Percentiles rank a stretch among this genome's conserved stretches.
phyloP scores from a whole-genome alignment of 768 basidiomycete genomes.

The Multifurca ochricompacta region DNA sequence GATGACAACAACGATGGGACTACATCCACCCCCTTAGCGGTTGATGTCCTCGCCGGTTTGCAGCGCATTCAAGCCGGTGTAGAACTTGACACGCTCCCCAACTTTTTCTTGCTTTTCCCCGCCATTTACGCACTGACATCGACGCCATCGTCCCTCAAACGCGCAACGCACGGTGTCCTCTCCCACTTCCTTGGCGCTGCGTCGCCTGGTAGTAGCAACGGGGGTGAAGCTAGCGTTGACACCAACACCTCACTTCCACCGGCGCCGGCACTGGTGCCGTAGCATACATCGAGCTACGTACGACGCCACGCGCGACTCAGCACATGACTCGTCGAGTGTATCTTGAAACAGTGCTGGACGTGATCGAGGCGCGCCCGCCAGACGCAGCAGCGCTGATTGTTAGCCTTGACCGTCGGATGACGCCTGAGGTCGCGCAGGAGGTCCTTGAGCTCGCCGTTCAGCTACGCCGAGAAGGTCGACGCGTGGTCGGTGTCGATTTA shows the following conservation, averaged over 20 bases:
- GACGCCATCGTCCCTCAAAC: slow-evolving; percentile 43
- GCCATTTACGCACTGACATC: slow-evolving; percentile 74
- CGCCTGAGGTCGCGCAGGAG: slow-evolving; percentile 39
- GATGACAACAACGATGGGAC: no score
- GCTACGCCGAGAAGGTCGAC: slow-evolving; percentile 47
- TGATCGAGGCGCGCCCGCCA: slow-evolving; percentile 48
- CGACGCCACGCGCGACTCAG: slow-evolving; percentile 55
- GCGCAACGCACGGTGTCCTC: slow-evolving; percentile 60
- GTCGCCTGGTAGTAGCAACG: no score
- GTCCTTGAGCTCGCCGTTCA: slow-evolving; percentile 48
- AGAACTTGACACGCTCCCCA: slow-evolving; percentile 45
- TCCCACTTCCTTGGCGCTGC: slow-evolving; percentile 46
- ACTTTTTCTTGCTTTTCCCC: slow-evolving; percentile 71
- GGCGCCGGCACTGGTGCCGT: slow-evolving; percentile 37
- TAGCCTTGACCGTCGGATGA: slow-evolving; percentile 71
- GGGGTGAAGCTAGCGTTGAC: no score
- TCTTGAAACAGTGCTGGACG: slow-evolving; percentile 55
- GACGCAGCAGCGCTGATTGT: slow-evolving; percentile 54
- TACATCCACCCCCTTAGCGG: not conserved
- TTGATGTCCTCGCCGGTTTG: slow-evolving; percentile 37
- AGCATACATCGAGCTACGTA: slow-evolving; percentile 74
- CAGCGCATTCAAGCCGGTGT: slow-evolving; percentile 33
- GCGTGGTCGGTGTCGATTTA: slow-evolving; percentile 72
- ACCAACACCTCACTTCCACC: not conserved
- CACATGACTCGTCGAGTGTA: slow-evolving; percentile 56